Evolutionary conservation across 2,329 filamentous ascomycete species (phyloP).

Genomic region (Dothiorella sarmentorum): DNA sequence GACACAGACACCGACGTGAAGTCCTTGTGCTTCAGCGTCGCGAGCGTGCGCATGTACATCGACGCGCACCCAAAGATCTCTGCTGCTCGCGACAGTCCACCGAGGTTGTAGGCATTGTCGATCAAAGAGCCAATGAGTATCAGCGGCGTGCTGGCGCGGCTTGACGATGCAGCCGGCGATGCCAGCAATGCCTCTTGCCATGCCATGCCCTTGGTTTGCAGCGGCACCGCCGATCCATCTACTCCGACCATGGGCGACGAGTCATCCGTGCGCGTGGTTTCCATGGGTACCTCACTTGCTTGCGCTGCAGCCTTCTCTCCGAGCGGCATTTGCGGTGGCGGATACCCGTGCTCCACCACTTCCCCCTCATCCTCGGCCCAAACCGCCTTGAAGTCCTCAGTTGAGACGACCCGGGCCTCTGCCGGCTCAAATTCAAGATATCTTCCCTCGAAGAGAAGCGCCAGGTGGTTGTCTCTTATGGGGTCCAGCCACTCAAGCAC

Average conservation of each 20-base stretch:
- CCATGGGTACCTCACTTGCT: background rate
- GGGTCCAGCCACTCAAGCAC: constrained; percentile 43
- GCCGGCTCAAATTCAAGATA: constrained; percentile 45
- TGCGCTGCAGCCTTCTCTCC: constrained; percentile 22
- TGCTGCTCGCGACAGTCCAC: constrained; percentile 48
- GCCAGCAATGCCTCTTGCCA: constrained; percentile 39
- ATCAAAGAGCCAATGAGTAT: constrained; percentile 51
- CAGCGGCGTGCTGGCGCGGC: constrained; percentile 33
- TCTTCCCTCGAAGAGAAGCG: constrained; percentile 44
- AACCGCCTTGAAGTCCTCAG: constrained; percentile 41
- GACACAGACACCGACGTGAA: constrained; percentile 51
- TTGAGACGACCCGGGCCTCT: constrained; percentile 35
- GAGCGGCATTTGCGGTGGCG: constrained; percentile 31
- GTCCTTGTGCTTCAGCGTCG: constrained; percentile 43
- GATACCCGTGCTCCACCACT: background rate
- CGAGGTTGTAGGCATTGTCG: constrained; percentile 49
- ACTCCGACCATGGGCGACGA: background rate
- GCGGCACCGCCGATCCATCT: constrained; percentile 25
- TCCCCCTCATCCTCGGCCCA: constrained; percentile 26
- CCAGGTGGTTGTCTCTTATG: constrained; percentile 41
- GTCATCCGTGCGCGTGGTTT: background rate
- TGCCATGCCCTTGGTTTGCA: constrained; percentile 51
- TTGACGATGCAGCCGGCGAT: constrained; percentile 24
- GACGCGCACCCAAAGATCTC: constrained; percentile 51
- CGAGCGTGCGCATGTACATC: constrained; percentile 43